Base-by-base conservation (phyloP, 2,329 filamentous ascomycete genomes). In the Fusarium agapanthi region DNA sequence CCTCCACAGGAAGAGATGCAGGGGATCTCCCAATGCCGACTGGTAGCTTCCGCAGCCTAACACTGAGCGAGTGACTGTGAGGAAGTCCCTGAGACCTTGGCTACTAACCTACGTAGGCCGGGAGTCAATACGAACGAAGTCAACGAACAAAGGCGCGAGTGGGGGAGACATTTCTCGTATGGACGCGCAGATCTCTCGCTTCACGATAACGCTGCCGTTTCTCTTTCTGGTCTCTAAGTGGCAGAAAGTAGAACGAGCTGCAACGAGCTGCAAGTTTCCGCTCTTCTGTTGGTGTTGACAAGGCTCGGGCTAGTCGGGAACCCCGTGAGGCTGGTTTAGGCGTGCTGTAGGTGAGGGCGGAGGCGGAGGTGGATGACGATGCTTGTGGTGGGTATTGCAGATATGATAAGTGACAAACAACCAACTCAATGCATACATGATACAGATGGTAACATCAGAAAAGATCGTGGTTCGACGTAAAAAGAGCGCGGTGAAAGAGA, bases 131-230 rank as follows among this genome's bases (percentile, higher is more conserved):
- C 56, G 54, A 56, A 77, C 69, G n/a, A n/a, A n/a, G n/a, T n/a
- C n/a, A n/a, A n/a, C n/a, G 75, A 77, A 73, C 72, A 68, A 58
- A 63, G 72, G 70, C 71, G 69, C 64, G 65, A 71, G 61, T 44
- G 53, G 54, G 61, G 65, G 51, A 44, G 51, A 41, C 34, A 56
- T 32, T 50, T 30, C 70, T 73, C 70, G 70, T 73, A 73, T 70
- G 69, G 43, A 69, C 38, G 40, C 43, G 70, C 40, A 70, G 70
- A 72, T 72, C 69, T 67, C 40, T 61, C 57, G 59, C 47, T 72
- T 60, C 62, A 57, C 32, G 63, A 72, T 69, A 71, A 62, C 55
- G 54, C 37, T 55, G 24, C 38, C 28, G 30, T 34, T 50, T 41
- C 26, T 47, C n/a, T 35, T 38, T 43, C 48, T 43, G 16, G 28